Evolutionary conservation across 192 early-diverging fungal species (phyloP).

Genomic region (Haplosporangium gracile): DNA sequence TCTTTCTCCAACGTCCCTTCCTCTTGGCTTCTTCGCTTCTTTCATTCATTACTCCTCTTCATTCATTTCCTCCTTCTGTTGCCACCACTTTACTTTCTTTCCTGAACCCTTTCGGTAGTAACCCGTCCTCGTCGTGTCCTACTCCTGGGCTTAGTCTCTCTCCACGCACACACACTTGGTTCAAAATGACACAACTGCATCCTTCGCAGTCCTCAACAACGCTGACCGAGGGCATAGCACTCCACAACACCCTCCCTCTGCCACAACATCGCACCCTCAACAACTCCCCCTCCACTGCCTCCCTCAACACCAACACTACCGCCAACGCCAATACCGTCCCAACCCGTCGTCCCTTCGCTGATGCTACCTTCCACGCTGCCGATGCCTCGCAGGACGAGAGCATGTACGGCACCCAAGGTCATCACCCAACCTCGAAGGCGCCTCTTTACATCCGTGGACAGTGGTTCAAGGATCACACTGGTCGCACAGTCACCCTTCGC

Average conservation of each 20-base stretch:
- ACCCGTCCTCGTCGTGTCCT: neutral
- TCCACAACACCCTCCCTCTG: conserved; percentile 9
- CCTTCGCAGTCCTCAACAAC: conserved; percentile 46
- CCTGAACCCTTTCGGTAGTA: neutral
- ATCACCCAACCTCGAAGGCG: conserved; percentile 44
- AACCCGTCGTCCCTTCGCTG: conserved; percentile 27
- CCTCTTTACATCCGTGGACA: conserved; percentile 39
- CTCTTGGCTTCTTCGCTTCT: no score
- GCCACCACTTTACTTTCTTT: neutral
- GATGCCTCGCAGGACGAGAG: conserved; percentile 14
- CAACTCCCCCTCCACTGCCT: conserved; percentile 35
- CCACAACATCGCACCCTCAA: conserved; percentile 10
- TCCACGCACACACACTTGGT: neutral
- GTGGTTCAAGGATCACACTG: conserved; percentile 67
- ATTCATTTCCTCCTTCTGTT: neutral
- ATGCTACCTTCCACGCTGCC: conserved; percentile 12
- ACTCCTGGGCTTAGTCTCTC: neutral
- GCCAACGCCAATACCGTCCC: conserved; percentile 17
- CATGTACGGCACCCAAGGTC: conserved; percentile 24
- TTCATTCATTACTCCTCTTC: neutral
- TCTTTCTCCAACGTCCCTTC: neutral
- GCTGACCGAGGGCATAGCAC: conserved; percentile 24
- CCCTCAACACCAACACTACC: conserved; percentile 40
- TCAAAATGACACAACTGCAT: conserved; percentile 6
- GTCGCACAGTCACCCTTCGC: conserved; percentile 63